Base-by-base conservation (phyloP, 1,139 yeast species). In the Yamadazyma taylorii region DNA sequence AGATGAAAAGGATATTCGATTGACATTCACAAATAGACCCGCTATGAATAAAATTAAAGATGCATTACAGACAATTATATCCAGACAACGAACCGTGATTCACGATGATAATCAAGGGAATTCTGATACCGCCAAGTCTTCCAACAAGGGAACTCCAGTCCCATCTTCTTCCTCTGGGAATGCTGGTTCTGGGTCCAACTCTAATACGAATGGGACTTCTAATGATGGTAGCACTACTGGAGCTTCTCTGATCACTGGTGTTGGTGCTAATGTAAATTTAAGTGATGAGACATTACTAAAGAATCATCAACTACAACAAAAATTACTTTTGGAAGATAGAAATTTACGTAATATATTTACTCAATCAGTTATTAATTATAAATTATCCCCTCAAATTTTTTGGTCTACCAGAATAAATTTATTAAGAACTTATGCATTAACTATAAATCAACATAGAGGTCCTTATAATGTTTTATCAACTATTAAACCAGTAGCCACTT, bases 401-500 rank as follows among this genome's bases (percentile, higher is more conserved):
- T 92, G 98, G 98, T 73, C 82, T 7, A 82, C 94, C 4, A 68
- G 97, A 42, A 69, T 90, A 14, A 88, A 87, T 50, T 71, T 85
- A 29, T 62, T 92, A 37, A 69, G 97, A 37, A 88, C 97, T 0
- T 87, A 79, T 64, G 97, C 97, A 0, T 73, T 92, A 44, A 78
- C 94, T 3, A 75, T 79, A 11, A 78, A 88, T 10, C 98, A 94
- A 55, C 85, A 85, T 47, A 73, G 84, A 36, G 99, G 99, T 0
- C 95, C 96, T 0, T 94, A 90, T 56, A 92, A 92, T 56, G 97
- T 92, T 1, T 66, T 92, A 40, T 85, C 96, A 31, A 88, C 97
- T 0, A 92, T 92, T 50, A 87, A 86, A 52, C 97, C 97, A 0
- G 90, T 85, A 27, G 94, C 95, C 1, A 81, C 95, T 0, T 82